These are phyloP conservation scores for Protomyces macrosporus DNA, from an alignment of 1,139 yeast genomes.

Conservation along the genomic window DNA sequence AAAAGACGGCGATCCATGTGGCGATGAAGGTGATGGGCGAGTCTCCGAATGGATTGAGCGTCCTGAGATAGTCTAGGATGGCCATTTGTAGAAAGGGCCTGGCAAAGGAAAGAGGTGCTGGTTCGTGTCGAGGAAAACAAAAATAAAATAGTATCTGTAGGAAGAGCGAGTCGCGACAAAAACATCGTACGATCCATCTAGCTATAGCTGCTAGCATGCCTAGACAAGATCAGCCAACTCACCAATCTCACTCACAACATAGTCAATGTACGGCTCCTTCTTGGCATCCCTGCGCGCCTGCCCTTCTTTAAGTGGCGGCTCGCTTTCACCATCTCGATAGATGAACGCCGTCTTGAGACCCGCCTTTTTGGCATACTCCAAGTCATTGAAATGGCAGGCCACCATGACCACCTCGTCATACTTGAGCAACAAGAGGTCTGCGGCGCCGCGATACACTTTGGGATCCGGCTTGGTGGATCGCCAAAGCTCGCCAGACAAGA, in stretches of 20 bases:
- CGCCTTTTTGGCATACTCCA: constrained; percentile 29
- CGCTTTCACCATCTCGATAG: constrained; percentile 26
- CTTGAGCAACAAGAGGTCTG: constrained; percentile 27
- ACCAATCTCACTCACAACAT: constrained; percentile 3
- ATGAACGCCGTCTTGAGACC: constrained; percentile 32
- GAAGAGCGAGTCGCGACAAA: too few relatives aligned
- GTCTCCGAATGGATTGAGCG: constrained; percentile 16
- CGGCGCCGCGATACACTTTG: constrained; percentile 30
- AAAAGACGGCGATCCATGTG: constrained; percentile 22
- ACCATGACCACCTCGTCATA: constrained; percentile 30
- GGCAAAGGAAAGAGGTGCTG: too few relatives aligned
- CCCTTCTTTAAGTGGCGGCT: background rate
- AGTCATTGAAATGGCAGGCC: constrained; percentile 32
- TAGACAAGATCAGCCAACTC: constrained; percentile 9
- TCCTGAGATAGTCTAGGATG: constrained; percentile 15
- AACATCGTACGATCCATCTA: too few relatives aligned
- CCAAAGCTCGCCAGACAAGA: constrained; percentile 31
- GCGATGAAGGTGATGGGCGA: constrained; percentile 16
- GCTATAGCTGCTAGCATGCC: background rate
- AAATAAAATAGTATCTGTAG: too few relatives aligned
- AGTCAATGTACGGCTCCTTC: constrained; percentile 9
- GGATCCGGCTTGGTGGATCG: constrained; percentile 31
- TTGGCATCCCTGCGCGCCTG: background rate
- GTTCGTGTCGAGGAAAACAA: too few relatives aligned
- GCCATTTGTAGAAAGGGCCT: constrained; percentile 1